Conservation (phyloP, 2,329 filamentous ascomycete species). For the Colletotrichum liriopes region DNA sequence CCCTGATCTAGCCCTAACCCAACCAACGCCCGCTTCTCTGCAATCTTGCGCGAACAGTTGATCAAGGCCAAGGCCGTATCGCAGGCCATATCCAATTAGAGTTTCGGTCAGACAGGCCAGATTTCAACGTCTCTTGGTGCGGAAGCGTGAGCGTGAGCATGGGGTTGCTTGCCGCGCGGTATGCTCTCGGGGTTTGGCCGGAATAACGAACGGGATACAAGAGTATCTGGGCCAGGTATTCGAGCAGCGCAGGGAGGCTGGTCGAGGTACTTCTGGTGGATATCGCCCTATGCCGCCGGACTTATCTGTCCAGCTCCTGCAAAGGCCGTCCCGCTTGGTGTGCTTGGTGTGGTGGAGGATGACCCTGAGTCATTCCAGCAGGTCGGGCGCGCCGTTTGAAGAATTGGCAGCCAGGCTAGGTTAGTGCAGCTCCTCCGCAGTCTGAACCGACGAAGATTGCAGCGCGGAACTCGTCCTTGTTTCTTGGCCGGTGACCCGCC, state of each 20-base stretch:
- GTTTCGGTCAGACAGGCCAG: conserved; percentile 22
- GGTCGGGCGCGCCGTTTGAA: conserved; percentile 37
- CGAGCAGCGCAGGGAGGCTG: neutral
- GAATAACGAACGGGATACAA: neutral
- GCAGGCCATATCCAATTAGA: conserved; percentile 1
- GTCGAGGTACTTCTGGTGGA: conserved; percentile 21
- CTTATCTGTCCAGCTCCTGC: neutral
- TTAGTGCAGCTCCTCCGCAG: conserved; percentile 13
- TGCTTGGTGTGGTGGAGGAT: conserved; percentile 8
- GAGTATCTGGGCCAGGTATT: conserved; percentile 18
- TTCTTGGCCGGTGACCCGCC: conserved; percentile 28
- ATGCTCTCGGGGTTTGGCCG: conserved; percentile 13
- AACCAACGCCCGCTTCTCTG: conserved; percentile 11
- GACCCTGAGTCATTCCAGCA: conserved; percentile 32
- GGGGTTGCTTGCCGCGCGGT: conserved; percentile 16
- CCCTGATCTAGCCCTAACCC: conserved; percentile 10
- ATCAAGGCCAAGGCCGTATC: conserved; percentile 24
- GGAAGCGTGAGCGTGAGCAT: conserved; percentile 22
- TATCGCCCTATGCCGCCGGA: conserved; percentile 8
- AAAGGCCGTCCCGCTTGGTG: neutral
- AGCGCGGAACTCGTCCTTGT: conserved; percentile 25
- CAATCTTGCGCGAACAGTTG: conserved; percentile 17
- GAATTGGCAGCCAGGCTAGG: conserved; percentile 26
- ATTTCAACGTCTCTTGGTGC: neutral
- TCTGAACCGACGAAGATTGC: conserved; percentile 1